Evolutionary conservation across 2,329 filamentous ascomycete genomes (phyloP), one percentile per base, ranked within the genome.

Genomic region (Dactylellina parvicollis): DNA sequence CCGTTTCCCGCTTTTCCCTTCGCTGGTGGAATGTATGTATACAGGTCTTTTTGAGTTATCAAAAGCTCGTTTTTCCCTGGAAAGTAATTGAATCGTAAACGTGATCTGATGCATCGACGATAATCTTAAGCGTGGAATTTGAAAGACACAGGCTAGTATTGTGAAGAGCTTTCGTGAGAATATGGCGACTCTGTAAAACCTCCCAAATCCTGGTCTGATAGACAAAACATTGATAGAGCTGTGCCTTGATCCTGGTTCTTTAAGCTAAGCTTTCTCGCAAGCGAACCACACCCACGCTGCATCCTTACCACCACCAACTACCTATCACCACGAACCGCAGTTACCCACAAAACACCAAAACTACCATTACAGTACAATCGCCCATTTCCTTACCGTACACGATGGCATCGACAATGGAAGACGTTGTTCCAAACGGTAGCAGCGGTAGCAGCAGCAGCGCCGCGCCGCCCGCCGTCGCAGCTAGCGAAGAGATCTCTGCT

Each of bases 381-480:
- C n/a, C n/a, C 24, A 8, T 20, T 40, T 1, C n/a, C 40, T 20
- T 5, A 4, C 24, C 54, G n/a, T 49, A 59, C 2, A 20, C 20
- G 24, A 65, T 65, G 46, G 46, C 62, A 34, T 44, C 49, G 32
- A 54, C 60, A 32, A 72, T 65, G 67, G 67, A 72, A 40, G 67
- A 36, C 9, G 40, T 72, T 2, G 36, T 72, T 26, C 9, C 28
- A 32, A 72, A 72, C 72, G 81, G 82, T 76, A n/a, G 84, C 85
- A 0, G 62, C 74, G 38, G 80, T 79, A 4, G 83, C 81, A 24
- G 83, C 80, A 49, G 86, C 47, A 90, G 86, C 80, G 92, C 92
- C n/a, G n/a, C n/a, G n/a, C n/a, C n/a, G n/a, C n/a, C n/a, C n/a
- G n/a, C n/a, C n/a, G n/a, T n/a, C n/a, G n/a, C n/a, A n/a, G n/a